A percentile compares a stretch with the other conserved stretches of the same genome.
These are phyloP conservation scores for Polygonum aviculare DNA, from an alignment of 148 eudicot genomes.

Conservation along the genomic window DNA sequence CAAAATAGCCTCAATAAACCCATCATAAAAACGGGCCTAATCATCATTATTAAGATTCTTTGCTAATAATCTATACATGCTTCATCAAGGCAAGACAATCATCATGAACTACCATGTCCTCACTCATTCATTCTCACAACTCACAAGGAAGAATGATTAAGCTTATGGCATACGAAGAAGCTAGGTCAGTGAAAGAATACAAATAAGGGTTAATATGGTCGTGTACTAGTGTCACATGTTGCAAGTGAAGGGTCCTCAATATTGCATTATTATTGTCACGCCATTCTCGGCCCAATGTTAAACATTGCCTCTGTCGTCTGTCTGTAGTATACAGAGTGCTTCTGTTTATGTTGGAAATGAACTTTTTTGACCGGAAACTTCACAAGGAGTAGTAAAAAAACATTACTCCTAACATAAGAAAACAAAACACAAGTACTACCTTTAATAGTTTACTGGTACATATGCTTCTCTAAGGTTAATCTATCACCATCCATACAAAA, in stretches of 20 bases:
- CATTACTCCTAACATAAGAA: not conserved
- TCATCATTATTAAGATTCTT: too few species aligned
- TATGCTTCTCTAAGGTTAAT: not conserved
- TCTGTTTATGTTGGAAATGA: not conserved
- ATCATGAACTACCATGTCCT: too few species aligned
- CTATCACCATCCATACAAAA: not conserved
- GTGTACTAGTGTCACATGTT: too few species aligned
- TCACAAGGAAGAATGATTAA: too few species aligned
- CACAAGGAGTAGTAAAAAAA: not conserved
- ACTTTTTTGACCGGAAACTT: not conserved
- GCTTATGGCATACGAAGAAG: too few species aligned
- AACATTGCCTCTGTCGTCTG: not conserved
- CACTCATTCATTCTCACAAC: too few species aligned
- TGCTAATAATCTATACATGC: too few species aligned
- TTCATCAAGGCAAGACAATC: too few species aligned
- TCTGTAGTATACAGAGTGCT: not conserved
- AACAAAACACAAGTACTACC: not conserved
- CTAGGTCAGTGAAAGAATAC: too few species aligned
- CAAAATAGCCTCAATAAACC: not conserved
- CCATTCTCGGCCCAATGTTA: not conserved
- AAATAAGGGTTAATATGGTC: too few species aligned
- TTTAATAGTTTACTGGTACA: not conserved
- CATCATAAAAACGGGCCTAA: not conserved
- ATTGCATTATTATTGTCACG: not conserved
- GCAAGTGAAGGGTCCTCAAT: not conserved